Evolutionary conservation across 148 eudicot species (phyloP), one percentile per base, ranked within the genome.

Genomic region (Amaranthus hypochondriacus): DNA sequence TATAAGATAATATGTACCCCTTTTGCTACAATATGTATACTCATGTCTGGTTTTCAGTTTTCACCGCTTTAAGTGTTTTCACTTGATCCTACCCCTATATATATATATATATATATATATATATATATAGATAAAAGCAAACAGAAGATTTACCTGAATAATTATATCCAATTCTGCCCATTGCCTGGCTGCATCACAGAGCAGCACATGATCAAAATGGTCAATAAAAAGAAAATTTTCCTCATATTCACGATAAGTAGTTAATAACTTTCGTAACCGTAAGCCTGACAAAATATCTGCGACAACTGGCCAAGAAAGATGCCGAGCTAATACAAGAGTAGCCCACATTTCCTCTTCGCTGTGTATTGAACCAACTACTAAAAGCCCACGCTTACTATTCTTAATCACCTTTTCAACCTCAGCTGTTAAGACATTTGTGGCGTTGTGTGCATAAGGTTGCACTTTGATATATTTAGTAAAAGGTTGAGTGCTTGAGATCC

Each of bases 271-370:
- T 77, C 99, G 84, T 79, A 92, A 53, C 14, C 99, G 77, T 79
- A 95, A 84, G 66, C 99, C 97, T 54, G 99, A 95, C 74, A 90
- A 83, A 76, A 95, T 82, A 72, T 92, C 97, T 10, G 88, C 86
- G 66, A 85, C 84, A 80, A 90, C 87, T n/a, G 98, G 98, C 98
- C 97, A 95, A 43, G 76, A 74, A 69, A 95, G 92, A 82, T 92
- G 92, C 68, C 83, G 86, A 72, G 99, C 97, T 84, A 95, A 81
- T 21, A 87, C 64, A 78, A 90, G 92, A 76, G 96, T 89, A 69
- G 97, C 96, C 92, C 96, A 90, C 77, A 90, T 87, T 62, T 95
- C 97, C 78, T 92, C 90, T 77, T 89, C 92, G 59, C 75, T 83
- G 66, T 82, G 85, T 62, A 89, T 83, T 62, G 90, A 85, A 74